Conservation (phyloP, 2,329 filamentous ascomycete species). For the Pseudocercospora crystallina region DNA sequence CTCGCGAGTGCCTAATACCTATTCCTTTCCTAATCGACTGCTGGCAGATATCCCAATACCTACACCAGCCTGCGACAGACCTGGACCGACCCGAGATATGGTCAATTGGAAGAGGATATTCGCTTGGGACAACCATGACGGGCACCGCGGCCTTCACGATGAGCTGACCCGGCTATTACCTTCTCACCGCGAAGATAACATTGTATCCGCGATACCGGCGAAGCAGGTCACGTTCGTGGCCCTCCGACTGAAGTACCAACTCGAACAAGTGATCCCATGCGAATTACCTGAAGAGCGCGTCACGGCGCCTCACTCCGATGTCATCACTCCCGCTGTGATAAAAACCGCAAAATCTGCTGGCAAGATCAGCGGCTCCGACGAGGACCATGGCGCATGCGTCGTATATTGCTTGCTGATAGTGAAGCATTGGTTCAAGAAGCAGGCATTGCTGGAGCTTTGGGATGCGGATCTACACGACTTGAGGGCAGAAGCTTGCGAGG, state of each 20-base stretch:
- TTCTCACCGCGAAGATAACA: constrained; percentile 54
- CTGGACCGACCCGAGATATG: too few species aligned
- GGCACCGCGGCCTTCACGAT: constrained; percentile 40
- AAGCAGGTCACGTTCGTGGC: constrained; percentile 85
- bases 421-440: constrained; percentile 73
- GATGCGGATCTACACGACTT: constrained; percentile 81
- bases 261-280: constrained; percentile 86
- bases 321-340: constrained; percentile 80
- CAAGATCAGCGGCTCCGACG: constrained; percentile 30
- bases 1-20: too few species aligned
- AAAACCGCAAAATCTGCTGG: constrained; percentile 80
- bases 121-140: constrained; percentile 37
- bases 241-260: constrained; percentile 82
- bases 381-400: constrained; percentile 72
- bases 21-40: too few species aligned
- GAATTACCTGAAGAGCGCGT: constrained; percentile 77
- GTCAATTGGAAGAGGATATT: constrained; percentile 15
- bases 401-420: constrained; percentile 79
- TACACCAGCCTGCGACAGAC: too few species aligned
- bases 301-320: constrained; percentile 75
- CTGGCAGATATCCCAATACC: too few species aligned
- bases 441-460: constrained; percentile 82
- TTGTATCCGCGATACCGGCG: constrained; percentile 69
- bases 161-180: constrained; percentile 59
- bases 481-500: constrained; percentile 79